Evolutionary conservation across 805 yeast genomes (phyloP).

Genomic region (Candida nemodendra): DNA sequence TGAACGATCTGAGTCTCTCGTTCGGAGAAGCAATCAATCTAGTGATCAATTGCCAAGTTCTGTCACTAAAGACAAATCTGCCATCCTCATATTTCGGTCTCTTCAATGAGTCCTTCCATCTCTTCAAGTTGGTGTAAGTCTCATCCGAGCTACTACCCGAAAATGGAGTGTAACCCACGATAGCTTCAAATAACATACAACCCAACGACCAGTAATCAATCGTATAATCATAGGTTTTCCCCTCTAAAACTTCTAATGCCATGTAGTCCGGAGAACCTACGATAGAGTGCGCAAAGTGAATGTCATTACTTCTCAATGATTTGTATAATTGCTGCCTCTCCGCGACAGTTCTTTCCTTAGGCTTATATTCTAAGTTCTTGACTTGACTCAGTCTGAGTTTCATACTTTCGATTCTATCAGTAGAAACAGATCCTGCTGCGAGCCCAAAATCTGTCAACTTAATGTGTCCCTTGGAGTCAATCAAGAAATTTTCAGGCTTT

Average conservation of each 20-base stretch:
- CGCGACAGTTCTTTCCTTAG: constrained; percentile 67
- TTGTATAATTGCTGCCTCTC: constrained; percentile 89
- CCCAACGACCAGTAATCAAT: constrained; percentile 99
- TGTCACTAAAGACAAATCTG: constrained; percentile 86
- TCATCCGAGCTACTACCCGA: constrained; percentile 92
- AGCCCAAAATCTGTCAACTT: constrained; percentile 95
- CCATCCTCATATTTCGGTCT: constrained; percentile 94
- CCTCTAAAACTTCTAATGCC: constrained; percentile 97
- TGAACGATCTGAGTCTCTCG: constrained; percentile 71
- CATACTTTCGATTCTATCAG: constrained; percentile 92
- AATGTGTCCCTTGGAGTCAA: constrained; percentile 88
- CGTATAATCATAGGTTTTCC: constrained; percentile 89
- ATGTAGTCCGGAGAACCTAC: constrained; percentile 99
- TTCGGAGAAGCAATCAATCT: constrained; percentile 78
- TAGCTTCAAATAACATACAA: constrained; percentile 93
- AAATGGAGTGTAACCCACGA: constrained; percentile 97
- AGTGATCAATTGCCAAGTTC: constrained; percentile 90
- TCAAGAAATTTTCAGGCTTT: constrained; percentile 91
- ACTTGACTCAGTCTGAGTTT: constrained; percentile 61
- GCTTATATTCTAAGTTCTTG: constrained; percentile 69
- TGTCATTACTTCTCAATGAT: constrained; percentile 71
- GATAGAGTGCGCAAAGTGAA: constrained; percentile 88
- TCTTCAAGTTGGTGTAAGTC: constrained; percentile 87
- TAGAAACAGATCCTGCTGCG: constrained; percentile 94
- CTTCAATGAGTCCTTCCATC: constrained; percentile 85